Base-by-base conservation (phyloP, 176 grass and related monocot genomes). In the Oryza nivara region DNA sequence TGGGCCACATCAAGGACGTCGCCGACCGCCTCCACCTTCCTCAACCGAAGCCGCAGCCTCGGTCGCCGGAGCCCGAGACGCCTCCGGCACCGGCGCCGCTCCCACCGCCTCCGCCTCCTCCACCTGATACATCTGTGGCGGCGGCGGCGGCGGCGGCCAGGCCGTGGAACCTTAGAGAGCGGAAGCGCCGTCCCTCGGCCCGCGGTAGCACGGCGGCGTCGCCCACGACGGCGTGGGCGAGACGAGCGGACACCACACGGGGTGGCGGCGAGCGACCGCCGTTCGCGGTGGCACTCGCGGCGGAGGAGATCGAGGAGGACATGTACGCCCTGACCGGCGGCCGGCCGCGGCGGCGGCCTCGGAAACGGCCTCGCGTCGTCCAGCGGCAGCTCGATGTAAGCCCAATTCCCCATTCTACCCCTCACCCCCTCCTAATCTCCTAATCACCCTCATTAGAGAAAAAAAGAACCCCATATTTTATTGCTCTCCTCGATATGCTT, bases 301-400 rank as follows among this genome's bases (percentile, higher is more conserved):
- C 60, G 36, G 96, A 96, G 45, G 96, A 99, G 88, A 93, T 99
- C 74, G 93, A 99, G 89, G 96, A 95, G 68, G 96, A 99, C 85
- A 56, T 99, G 23, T 99, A 96, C 80, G 93, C 96, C 74, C 77
- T 99, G n/a, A 99, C 96, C 45, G 96, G 91, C 77, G 89, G 86
- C 65, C 87, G 89, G 23, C 96, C 93, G 69, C 91, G 91, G 85
- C 96, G 96, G 83, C 91, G 96, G 82, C 96, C 96, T 12, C 87
- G 86, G 73, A 93, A 93, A 78, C 86, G 96, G 13, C 91, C 96
- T 54, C 88, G 91, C 76, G 68, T 86, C 86, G 88, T 99, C 80
- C 96, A 99, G 75, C 83, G 86, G 73, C 89, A 91, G 84, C 87
- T 99, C 88, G 96, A 99, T 90, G 96, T 99, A 88, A 95, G 89